A percentile compares a stretch with the other conserved stretches of the same genome.
phyloP scores from a whole-genome alignment of 139 green algal genomes.

The Gonium pectorale region DNA sequence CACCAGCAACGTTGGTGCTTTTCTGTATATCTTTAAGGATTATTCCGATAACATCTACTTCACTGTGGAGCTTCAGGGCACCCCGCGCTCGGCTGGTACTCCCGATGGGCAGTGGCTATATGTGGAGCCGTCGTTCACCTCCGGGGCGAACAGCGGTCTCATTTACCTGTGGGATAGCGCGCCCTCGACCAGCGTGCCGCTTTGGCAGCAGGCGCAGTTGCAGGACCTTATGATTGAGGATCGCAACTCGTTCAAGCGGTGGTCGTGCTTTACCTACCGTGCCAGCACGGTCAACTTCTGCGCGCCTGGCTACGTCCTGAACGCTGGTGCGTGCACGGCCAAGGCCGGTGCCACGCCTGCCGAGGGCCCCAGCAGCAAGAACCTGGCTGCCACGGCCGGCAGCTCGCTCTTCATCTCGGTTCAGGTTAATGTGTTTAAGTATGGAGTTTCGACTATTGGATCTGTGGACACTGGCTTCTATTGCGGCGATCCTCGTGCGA shows the following conservation, averaged over 20 bases:
- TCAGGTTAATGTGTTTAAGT: slow-evolving; percentile 14
- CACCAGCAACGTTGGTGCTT: background rate
- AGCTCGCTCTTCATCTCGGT: background rate
- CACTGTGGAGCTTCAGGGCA: background rate
- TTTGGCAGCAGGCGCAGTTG: background rate
- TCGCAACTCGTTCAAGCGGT: slow-evolving; percentile 22
- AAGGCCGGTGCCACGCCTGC: too few species aligned
- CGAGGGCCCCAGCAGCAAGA: background rate
- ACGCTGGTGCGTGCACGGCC: background rate
- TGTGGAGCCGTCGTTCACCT: background rate
- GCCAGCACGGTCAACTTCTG: background rate
- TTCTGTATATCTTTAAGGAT: slow-evolving; percentile 30
- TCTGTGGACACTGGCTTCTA: slow-evolving; percentile 15
- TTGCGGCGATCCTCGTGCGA: slow-evolving; percentile 10
- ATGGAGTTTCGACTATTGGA: background rate
- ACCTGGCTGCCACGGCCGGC: background rate
- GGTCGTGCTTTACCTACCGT: slow-evolving; percentile 34
- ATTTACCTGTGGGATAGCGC: slow-evolving; percentile 29
- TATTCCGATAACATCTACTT: slow-evolving; percentile 44
- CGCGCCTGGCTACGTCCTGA: background rate
- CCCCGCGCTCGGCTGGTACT: background rate
- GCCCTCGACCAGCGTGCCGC: background rate
- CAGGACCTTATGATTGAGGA: background rate
- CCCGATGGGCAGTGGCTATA: slow-evolving; percentile 33
- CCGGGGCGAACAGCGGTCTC: background rate